These are phyloP conservation scores for Paecilomyces niveus DNA, from an alignment of 2,329 filamentous ascomycete genomes.

Conservation along the genomic window DNA sequence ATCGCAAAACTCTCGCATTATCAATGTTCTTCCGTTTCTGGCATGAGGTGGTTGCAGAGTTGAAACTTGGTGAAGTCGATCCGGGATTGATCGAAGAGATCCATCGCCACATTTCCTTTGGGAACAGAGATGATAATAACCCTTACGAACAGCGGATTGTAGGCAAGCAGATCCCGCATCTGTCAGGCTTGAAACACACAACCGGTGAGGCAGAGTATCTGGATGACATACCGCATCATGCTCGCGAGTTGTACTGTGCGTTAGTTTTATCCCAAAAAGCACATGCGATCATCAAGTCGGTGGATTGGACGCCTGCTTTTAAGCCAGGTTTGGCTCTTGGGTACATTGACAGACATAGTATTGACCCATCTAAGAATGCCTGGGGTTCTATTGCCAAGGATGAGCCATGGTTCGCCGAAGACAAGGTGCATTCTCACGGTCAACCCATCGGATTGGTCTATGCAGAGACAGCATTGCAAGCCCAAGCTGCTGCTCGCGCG, in stretches of 20 bases:
- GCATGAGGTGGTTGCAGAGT: conserved; percentile 62
- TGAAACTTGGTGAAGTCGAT: conserved; percentile 54
- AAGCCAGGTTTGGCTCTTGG: conserved; percentile 70
- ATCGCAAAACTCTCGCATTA: conserved; percentile 71
- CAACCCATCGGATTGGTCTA: conserved; percentile 79
- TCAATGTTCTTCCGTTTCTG: conserved; percentile 94
- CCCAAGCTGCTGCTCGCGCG: conserved; percentile 64
- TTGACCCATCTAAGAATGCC: conserved; percentile 68
- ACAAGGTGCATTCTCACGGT: conserved; percentile 71
- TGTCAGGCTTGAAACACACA: conserved; percentile 78
- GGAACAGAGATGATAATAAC: conserved; percentile 63
- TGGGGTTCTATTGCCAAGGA: conserved; percentile 73
- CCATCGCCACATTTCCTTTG: conserved; percentile 68
- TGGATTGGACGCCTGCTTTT: conserved; percentile 64
- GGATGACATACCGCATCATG: conserved; percentile 73
- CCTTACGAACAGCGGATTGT: conserved; percentile 68
- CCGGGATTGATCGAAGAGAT: conserved; percentile 67
- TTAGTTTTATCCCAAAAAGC: conserved; percentile 74
- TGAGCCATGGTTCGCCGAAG: conserved; percentile 76
- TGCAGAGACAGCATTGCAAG: conserved; percentile 63
- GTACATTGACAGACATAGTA: conserved; percentile 67
- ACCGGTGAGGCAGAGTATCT: conserved; percentile 85
- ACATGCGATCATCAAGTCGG: conserved; percentile 68
- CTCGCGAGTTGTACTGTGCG: conserved; percentile 74
- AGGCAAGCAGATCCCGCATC: conserved; percentile 70